Percentiles rank a stretch among this genome's conserved stretches.
phyloP scores from a whole-genome alignment of 2,329 filamentous ascomycete species.

The Hypoxylon sp. region DNA sequence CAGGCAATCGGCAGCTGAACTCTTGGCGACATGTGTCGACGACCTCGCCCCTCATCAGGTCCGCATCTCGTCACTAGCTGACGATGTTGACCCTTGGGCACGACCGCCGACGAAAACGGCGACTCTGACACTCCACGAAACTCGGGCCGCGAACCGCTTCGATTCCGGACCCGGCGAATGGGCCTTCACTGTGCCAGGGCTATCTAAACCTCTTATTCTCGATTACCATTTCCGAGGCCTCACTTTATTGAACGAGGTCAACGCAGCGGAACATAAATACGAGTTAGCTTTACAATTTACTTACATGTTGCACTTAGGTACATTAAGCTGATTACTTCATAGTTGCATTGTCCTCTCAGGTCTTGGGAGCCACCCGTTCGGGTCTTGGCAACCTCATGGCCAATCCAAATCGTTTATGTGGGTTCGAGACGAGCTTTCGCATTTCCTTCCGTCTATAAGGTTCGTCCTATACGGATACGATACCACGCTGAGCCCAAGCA shows the following conservation, averaged over 20 bases:
- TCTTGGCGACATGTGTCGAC: not conserved
- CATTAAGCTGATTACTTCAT: not conserved
- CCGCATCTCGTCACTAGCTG: not conserved
- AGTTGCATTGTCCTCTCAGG: conserved; percentile 47
- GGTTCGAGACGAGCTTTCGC: conserved; percentile 44
- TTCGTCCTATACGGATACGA: conserved; percentile 13
- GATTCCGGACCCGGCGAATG: not conserved
- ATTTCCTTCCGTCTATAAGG: conserved; percentile 28
- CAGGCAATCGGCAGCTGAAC: not conserved
- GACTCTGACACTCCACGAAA: not conserved
- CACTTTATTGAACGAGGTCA: not conserved
- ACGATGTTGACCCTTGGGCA: not conserved
- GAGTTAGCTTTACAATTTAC: not conserved
- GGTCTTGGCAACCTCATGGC: conserved; percentile 45
- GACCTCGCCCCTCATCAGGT: not conserved
- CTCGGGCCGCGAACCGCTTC: not conserved
- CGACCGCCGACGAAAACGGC: not conserved
- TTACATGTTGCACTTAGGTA: not conserved
- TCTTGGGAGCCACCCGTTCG: conserved; percentile 46
- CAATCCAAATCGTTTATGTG: conserved; percentile 33
- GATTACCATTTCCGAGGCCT: conserved; percentile 11
- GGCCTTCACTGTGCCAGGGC: not conserved
- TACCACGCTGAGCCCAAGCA: conserved; percentile 1
- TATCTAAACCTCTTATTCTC: conserved; percentile 2
- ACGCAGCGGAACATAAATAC: not conserved